Conservation (phyloP, 306 rosid species). For the Elaeagnus macrophylla region DNA sequence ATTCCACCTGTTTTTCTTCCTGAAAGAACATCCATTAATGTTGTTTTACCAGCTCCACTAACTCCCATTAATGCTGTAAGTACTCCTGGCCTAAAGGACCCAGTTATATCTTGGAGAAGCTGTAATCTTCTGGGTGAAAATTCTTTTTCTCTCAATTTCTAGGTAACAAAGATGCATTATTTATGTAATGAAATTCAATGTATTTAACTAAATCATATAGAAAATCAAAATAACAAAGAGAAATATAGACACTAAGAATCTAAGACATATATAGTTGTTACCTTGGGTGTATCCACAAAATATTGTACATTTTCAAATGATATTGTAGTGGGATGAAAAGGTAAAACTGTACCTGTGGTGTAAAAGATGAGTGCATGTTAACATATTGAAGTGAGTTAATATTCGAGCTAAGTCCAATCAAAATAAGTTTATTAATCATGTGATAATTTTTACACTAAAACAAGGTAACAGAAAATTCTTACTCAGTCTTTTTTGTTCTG, state of each 20-base stretch:
- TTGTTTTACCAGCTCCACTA: constrained; percentile 65
- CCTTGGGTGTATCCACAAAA: constrained; percentile 28
- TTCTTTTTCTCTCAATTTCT: constrained; percentile 24
- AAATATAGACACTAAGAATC: no score
- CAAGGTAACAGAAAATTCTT: no score
- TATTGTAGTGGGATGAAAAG: constrained; percentile 19
- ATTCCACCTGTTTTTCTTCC: constrained; percentile 54
- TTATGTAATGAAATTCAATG: not conserved
- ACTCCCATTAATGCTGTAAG: constrained; percentile 55
- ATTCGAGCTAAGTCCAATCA: not conserved
- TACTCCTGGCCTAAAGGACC: constrained; percentile 44
- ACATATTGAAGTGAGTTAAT: not conserved
- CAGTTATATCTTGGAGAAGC: constrained; percentile 28
- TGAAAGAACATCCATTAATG: constrained; percentile 57
- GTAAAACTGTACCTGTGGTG: constrained; percentile 16
- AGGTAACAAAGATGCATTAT: not conserved
- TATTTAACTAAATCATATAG: no score
- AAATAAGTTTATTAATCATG: not conserved
- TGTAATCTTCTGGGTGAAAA: constrained; percentile 12
- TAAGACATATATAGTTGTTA: not conserved
- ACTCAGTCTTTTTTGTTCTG: no score
- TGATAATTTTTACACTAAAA: not conserved
- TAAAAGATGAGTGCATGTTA: not conserved
- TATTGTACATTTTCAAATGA: constrained; percentile 28
- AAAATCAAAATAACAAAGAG: no score